Base-by-base conservation (phyloP, 768 basidiomycete genomes). In the Mycena vulgaris region DNA sequence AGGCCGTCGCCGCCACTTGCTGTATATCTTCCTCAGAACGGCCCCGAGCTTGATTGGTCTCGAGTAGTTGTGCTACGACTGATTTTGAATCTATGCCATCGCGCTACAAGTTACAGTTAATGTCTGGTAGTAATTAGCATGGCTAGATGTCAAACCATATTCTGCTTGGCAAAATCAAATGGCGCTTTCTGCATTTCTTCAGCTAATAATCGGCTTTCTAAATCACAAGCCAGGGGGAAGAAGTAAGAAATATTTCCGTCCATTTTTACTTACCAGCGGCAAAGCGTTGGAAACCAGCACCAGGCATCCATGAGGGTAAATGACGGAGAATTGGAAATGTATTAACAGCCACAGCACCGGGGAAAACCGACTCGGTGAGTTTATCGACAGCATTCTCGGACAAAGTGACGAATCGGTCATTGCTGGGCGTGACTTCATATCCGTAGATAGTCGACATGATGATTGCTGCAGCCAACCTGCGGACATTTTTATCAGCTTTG, bases 361-460 rank as follows among this genome's bases (percentile, higher is more conserved):
- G 78, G 4, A 73, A 65, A 3, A 77, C 47, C 3, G 74, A 64
- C 5, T 73, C 62, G 0, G 68, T 52, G 0, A 70, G 25, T 14
- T 73, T 71, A 16, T 25, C 45, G 23, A 74, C 55, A 7, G 73
- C 72, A n/a, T 65, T 59, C 25, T 79, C 78, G 1, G 77, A 74
- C 19, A 74, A 45, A 31, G 60, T 58, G 8, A 80, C 71, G 56
- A 78, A 76, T 23, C 66, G 73, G 51, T 83, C 79, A 28, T 82
- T 70, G 7, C 68, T 64, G 25, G 77, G 79, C 7, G 71, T 66
- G 56, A 82, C 76, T 47, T 83, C 77, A 42, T 82, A 80, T 14
- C 81, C 83, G 51, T 83, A 83, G 19, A 80, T 75, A 28, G 77
- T 70, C 11, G 66, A 63, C 78, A 81, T 79, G 30, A 80, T 80